Base-by-base conservation (phyloP, 2,329 filamentous ascomycete species). In the Orbilia ellipsospora region DNA sequence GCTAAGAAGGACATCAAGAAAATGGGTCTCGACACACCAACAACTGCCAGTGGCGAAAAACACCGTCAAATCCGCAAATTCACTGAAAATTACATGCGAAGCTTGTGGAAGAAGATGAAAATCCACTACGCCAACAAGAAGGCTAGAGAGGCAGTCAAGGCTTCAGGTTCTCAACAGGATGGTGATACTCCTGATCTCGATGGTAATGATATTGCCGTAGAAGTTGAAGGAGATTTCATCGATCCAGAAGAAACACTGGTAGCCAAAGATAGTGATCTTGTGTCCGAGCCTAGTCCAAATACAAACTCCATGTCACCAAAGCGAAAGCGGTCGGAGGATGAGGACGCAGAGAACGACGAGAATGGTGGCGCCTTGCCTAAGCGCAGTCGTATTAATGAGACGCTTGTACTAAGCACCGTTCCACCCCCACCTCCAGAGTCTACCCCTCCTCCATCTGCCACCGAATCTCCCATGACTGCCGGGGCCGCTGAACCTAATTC, bases 91-190 rank as follows among this genome's bases (percentile, higher is more conserved):
- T 75, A 60, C 40, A 75, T 75, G 72, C 57, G 72, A 7, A 60
- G 59, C 26, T 50, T 75, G 36, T 75, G 64, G 64, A 75, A 75
- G 64, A 75, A 75, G 40, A 75, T 75, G 64, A 75, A 75, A 28
- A 44, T 64, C 13, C 52, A 75, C 40, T 69, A 75, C 18, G 64
- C 64, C 5, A 57, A 63, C 28, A 74, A 74, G 52, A 68, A 68
- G 48, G 65, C 59, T 10, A 69, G 44, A 44, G 51, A 42, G 28
- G 72, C 52, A 26, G 60, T 60, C 16, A 55, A 48, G 15, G 44
- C 26, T 4, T 36, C 28, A 13, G 60, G 36, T 1, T 55, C 64
- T 15, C 60, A 69, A n/a, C 48, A 62, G 3, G 54, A 68, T 2
- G 45, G 44, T 23, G 70, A 64, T 8, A 31, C 44, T 26, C 48